Base-by-base conservation (phyloP, 441 rosid species). In the Brassica hybrid region DNA sequence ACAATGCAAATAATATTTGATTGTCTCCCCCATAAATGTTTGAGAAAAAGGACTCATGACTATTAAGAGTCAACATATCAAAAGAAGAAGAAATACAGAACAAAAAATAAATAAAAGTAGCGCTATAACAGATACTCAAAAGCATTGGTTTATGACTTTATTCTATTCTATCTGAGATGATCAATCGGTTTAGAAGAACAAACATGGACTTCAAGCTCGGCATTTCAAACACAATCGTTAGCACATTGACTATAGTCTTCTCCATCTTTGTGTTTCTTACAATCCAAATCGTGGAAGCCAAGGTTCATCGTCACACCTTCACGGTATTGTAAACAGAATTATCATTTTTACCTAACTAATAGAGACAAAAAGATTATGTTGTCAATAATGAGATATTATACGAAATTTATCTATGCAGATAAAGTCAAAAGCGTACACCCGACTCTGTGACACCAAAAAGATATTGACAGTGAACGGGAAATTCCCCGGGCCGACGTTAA, bases 391-490 rank as follows among this genome's bases (percentile, higher is more conserved):
- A 45, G 52, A 1, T 3, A 16, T 7, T 34, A 9, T 3, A 69
- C 63, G 21, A 14, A 65, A n/a, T 16, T 1, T 64, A 7, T 21
- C 7, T 61, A 38, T 56, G 36, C 69, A 86, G 91, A 81, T 87
- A 67, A 54, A 77, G 57, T 84, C 87, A 73, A 76, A 80, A 48
- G 27, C 74, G 6, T 83, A 74, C 45, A 82, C 85, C 4, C 79
- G 87, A 68, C 70, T 90, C 7, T 87, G 91, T 79, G 34, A 73
- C 75, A 83, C 83, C 38, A 86, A 88, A 76, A 74, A 72, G 2
- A 86, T 90, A 34, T 67, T 88, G 63, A 87, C 93, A 14, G 90
- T 90, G 21, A 90, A 90, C 67, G 84, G 88, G 11, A 41, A 77
- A 36, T 88, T 79, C 65, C 94, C 91, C 9, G 90, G 92, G 11